These are phyloP conservation scores for Penicillium sp. DNA, from an alignment of 2,329 filamentous ascomycete genomes.

Conservation along the genomic window DNA sequence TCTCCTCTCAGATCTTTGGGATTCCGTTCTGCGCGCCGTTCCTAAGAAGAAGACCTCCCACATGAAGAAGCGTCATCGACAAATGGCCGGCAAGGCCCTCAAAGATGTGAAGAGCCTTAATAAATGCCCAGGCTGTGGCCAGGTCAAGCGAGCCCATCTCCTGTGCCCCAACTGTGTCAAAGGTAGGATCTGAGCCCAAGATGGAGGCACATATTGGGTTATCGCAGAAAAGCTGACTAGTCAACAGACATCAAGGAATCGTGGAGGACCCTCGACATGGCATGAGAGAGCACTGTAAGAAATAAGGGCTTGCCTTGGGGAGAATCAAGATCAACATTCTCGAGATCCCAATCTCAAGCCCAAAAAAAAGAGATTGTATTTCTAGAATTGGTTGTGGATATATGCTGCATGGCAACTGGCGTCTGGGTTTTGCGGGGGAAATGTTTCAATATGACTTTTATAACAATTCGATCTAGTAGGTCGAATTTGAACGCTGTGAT, in stretches of 20 bases:
- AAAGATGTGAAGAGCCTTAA: constrained; percentile 86
- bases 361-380: constrained; percentile 23
- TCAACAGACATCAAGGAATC: constrained; percentile 45
- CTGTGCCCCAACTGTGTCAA: constrained; percentile 83
- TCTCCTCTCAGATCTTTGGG: constrained; percentile 82
- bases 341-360: constrained; percentile 4
- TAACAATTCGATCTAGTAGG: constrained; percentile 3
- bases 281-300: constrained; percentile 21
- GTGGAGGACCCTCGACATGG: constrained; percentile 41
- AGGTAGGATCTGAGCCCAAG: constrained; percentile 51
- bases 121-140: constrained; percentile 84
- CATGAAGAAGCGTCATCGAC: constrained; percentile 87
- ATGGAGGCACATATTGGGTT: not conserved
- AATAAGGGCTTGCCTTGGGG: constrained; percentile 4
- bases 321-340: not conserved
- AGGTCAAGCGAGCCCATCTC: constrained; percentile 81
- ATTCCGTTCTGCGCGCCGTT: constrained; percentile 84
- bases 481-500: constrained; percentile 1
- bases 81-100: constrained; percentile 92
- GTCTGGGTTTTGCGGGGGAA: constrained; percentile 31
- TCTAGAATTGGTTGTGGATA: constrained; percentile 25
- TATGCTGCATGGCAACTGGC: constrained; percentile 39
- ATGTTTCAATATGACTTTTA: constrained; percentile 14
- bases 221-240: constrained; percentile 7
- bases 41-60: constrained; percentile 99